Evolutionary conservation across 164 flowering plant genomes (phyloP), one percentile per base, ranked within the genome.

Genomic region (Buxus sempervirens): DNA sequence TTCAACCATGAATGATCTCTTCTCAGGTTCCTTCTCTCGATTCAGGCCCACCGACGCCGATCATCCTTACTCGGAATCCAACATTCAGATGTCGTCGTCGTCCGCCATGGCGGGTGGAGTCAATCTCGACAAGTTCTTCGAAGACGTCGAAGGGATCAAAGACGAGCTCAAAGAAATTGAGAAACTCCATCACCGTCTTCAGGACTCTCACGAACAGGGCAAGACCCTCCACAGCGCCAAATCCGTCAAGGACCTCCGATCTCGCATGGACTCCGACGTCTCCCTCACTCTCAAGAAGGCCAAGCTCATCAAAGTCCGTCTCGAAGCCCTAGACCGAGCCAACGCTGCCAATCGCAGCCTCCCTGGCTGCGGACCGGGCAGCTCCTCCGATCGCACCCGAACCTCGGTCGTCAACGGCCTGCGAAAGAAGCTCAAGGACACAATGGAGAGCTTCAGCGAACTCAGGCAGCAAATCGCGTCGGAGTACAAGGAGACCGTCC

Each of bases 351-450:
- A 82, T 25, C 82, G 90, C 41, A 80, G 72, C 61, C 57, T 85
- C 9, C 85, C 91, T 5, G 91, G 86, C 2, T 88, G 93, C 63
- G 97, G 97, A 2, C 97, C 93, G 0, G 97, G 97, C 0, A 84
- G 88, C 22, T 86, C 95, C 0, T 84, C 97, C 0, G 97, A 89
- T 22, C 82, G 97, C 13, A 89, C 95, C 0, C 70, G 97, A 49
- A 84, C 90, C 4, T 85, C 93, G 0, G 80, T 91, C 49, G 86
- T 88, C 70, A 83, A 70, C 67, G 91, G 91, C 0, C 77, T 87
- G 13, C 71, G 87, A 67, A 88, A 84, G 76, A 87, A 86, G 69
- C 76, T 91, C 12, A 77, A 84, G 58, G 89, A 87, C 20, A 58
- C 75, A 20, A 89, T 89, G 97, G 82, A 84, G 41, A 68, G 73